Evolutionary conservation across 257 asterid genomes (phyloP), one percentile per base, ranked within the genome.

Genomic region (Thymus mandschuricus): DNA sequence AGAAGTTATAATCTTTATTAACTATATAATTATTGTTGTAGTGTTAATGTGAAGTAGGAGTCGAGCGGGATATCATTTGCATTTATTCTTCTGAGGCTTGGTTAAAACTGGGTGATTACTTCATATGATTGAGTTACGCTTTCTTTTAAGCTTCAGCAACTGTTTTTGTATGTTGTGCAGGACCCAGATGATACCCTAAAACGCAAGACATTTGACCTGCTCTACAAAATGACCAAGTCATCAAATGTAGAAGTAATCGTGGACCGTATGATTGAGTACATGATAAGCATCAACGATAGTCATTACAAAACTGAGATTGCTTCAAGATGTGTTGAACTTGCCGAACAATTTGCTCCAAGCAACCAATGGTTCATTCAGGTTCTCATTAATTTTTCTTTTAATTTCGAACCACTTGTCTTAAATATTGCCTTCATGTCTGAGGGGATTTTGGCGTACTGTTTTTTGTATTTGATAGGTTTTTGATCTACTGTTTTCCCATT

Each of bases 331-430:
- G 96, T 95, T 69, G 99, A 95, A 78, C 97, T 95, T 75, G 99
- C 96, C 3, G 99, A 95, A 77, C 99, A 95, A 79, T 95, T 92
- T 59, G 98, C 99, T 38, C 97, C 97, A 48, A 95, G 98, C 91
- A 95, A 95, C 85, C 94, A 86, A 68, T 95, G 99, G 99, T 95
- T 95, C 84, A 92, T 92, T 79, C 92, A 86, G 99, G 99, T 94
- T 57, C 74, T 76, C 60, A 12, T 49, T 61, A 52, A 34, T 74
- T 64, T 38, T 29, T 33, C 58, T 21, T 21, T 21, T 21, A 21
- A 31, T 58, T 43, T 54, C 54, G 57, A 72, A 29, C 46, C 31
- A 59, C 66, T 66, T 60, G 8, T 49, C 70, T 79, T 67, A 27
- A 44, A 40, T 57, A 45, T 56, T 51, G 15, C 28, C 31, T 31